phyloP scores from a whole-genome alignment of 1,139 yeast genomes.

The Debaryomyces udenii region DNA sequence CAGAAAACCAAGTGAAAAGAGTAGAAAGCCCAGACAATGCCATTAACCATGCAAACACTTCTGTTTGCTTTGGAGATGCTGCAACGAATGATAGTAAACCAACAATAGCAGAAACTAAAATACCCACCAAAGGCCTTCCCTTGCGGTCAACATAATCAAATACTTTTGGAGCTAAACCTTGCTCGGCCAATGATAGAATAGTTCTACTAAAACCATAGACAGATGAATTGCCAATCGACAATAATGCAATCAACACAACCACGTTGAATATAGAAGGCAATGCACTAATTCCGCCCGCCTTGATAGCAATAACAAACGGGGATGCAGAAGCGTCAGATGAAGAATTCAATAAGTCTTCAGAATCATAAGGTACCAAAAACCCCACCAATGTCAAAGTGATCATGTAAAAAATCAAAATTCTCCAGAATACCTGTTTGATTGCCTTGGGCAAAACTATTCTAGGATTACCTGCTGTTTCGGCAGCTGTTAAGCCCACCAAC shows the following conservation, averaged over 20 bases:
- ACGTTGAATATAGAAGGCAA: conserved; percentile 49
- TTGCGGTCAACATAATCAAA: conserved; percentile 43
- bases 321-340: conserved; percentile 36
- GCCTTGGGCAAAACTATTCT: conserved; percentile 44
- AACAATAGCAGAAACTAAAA: conserved; percentile 34
- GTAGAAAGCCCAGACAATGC: conserved; percentile 47
- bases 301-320: conserved; percentile 49
- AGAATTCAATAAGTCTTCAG: conserved; percentile 30
- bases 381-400: conserved; percentile 44
- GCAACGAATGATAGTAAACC: conserved; percentile 47
- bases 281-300: conserved; percentile 43
- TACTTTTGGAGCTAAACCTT: conserved; percentile 41
- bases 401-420: conserved; percentile 45
- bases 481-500: conserved; percentile 45
- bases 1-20: conserved; percentile 47
- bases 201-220: conserved; percentile 51
- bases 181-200: conserved; percentile 42
- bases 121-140: conserved; percentile 49
- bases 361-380: conserved; percentile 40
- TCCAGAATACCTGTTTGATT: conserved; percentile 47
- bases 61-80: conserved; percentile 40
- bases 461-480: conserved; percentile 42
- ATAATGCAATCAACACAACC: conserved; percentile 41
- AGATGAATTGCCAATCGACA: conserved; percentile 50
- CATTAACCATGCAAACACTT: conserved; percentile 46